Evolutionary conservation across 495 filamentous ascomycete genomes (phyloP).

Genomic region (Cudoniella acicularis): DNA sequence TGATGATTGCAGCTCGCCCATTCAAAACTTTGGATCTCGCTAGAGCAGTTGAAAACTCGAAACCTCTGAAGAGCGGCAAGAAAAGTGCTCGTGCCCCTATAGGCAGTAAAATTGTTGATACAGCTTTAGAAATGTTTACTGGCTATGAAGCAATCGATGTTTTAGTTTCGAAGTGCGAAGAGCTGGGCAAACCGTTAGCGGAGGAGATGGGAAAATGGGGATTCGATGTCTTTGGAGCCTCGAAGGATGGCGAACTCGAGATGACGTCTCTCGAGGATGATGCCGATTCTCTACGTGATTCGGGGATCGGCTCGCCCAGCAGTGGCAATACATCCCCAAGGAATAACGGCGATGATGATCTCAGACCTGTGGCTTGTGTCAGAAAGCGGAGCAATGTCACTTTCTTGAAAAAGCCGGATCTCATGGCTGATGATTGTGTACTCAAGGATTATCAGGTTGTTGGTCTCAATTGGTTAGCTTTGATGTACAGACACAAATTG

Average conservation of each 20-base stretch:
- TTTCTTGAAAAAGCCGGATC: conserved; percentile 66
- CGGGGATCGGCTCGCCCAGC: conserved; percentile 69
- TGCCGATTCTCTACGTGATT: conserved; percentile 45
- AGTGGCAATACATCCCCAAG: conserved; percentile 36
- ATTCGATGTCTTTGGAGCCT: conserved; percentile 65
- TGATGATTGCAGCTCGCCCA: conserved; percentile 65
- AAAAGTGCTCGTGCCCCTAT: conserved; percentile 43
- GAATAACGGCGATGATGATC: conserved; percentile 48
- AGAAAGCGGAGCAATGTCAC: conserved; percentile 32
- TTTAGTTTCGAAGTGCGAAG: conserved; percentile 68
- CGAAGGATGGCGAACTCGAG: conserved; percentile 61
- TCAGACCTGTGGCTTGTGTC: conserved; percentile 19
- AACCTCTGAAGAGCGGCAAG: conserved; percentile 33
- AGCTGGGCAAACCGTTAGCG: conserved; percentile 62
- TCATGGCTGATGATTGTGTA: conserved; percentile 64
- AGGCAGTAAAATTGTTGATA: conserved; percentile 70
- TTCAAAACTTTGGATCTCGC: conserved; percentile 62
- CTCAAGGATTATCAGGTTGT: conserved; percentile 94
- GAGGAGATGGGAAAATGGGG: conserved; percentile 74
- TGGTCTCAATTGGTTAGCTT: conserved; percentile 86
- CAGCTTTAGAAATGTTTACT: conserved; percentile 65
- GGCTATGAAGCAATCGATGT: conserved; percentile 74
- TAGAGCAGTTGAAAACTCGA: conserved; percentile 52
- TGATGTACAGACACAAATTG: conserved; percentile 72
- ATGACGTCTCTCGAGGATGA: conserved; percentile 55